phyloP scores from a whole-genome alignment of 352 stramenopile genomes.

The Pythium folliculosum region DNA sequence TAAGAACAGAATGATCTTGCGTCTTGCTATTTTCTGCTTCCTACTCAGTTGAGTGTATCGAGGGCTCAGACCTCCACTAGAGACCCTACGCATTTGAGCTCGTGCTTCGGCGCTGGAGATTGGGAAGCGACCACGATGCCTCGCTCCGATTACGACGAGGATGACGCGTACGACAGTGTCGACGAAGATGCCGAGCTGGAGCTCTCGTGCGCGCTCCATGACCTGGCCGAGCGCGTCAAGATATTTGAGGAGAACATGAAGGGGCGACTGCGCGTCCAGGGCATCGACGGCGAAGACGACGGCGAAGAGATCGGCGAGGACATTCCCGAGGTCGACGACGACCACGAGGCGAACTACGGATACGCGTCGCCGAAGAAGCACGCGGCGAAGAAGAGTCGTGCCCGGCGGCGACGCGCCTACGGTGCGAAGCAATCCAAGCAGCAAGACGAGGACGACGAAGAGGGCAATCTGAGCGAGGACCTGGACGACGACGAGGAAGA shows the following conservation, averaged over 20 bases:
- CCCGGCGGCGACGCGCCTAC: constrained; percentile 13
- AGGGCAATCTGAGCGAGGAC: constrained; percentile 6
- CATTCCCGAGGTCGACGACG: constrained; percentile 51
- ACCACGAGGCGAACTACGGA: constrained; percentile 9
- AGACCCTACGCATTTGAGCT: too few relatives aligned
- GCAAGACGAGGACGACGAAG: constrained; percentile 25
- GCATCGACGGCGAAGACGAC: constrained; percentile 35
- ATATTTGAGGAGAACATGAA: constrained; percentile 76
- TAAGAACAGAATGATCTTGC: not conserved
- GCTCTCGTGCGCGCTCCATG: constrained; percentile 72
- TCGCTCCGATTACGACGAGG: constrained; percentile 46
- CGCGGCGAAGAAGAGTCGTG: not conserved
- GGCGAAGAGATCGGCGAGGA: constrained; percentile 71
- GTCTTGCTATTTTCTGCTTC: constrained; percentile 2
- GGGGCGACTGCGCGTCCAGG: constrained; percentile 37
- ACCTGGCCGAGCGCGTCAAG: constrained; percentile 65
- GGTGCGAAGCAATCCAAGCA: constrained; percentile 32
- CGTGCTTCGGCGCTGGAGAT: not conserved
- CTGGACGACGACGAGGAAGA: constrained; percentile 13
- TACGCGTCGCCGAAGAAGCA: constrained; percentile 40
- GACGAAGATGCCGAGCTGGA: constrained; percentile 77
- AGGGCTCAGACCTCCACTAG: too few relatives aligned
- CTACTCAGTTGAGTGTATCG: too few relatives aligned
- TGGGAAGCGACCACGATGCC: constrained; percentile 12
- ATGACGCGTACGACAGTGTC: constrained; percentile 45